Evolutionary conservation across 176 grass and related monocot species (phyloP), one percentile per base, ranked within the genome.

Genomic region (Carex pumila): DNA sequence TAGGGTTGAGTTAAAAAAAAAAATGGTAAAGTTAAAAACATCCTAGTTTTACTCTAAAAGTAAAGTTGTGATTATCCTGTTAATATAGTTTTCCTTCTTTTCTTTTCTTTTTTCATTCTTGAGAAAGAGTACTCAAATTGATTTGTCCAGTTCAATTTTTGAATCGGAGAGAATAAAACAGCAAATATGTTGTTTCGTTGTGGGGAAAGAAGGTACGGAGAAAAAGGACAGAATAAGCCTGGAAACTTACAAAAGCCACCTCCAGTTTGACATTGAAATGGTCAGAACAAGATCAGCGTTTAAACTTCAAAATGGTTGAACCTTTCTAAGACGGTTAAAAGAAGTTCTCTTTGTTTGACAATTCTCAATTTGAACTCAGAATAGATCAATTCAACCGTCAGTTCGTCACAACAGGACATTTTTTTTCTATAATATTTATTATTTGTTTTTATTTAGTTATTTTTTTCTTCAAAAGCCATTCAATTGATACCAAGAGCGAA

Each of bases 201-300:
- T 6, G 2, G 15, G 32, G 31, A 14, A 13, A 61, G 78, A 80
- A 80, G 34, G 78, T 80, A 80, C 32, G 54, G 58, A 80, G 78
- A 80, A 80, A 80, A 61, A 54, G 2, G 10, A 15, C 8, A 61
- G 77, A 18, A 80, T 60, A 15, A 80, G 32, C 78, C 1, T 0
- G 78, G 78, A 80, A 80, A 75, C 45, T 75, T 75, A 75, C 71
- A 75, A 72, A 74, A 75, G 45, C 45, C 77, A 19, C 9, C 32
- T 61, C 78, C 34, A 19, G n/a, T 80, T 80, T 43, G 78, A 80
- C 55, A 39, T 80, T 80, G 78, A 80, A 80, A 61, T 80, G 15
- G 78, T 80, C 78, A 80, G 13, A 80, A 41, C 8, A 34, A 36
- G 30, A 61, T 1, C 22, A n/a, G 3, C 15, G 12, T 19, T n/a